Conservation (phyloP, 371 early-diverging fungal genomes). For the Actinomortierella wolfii region DNA sequence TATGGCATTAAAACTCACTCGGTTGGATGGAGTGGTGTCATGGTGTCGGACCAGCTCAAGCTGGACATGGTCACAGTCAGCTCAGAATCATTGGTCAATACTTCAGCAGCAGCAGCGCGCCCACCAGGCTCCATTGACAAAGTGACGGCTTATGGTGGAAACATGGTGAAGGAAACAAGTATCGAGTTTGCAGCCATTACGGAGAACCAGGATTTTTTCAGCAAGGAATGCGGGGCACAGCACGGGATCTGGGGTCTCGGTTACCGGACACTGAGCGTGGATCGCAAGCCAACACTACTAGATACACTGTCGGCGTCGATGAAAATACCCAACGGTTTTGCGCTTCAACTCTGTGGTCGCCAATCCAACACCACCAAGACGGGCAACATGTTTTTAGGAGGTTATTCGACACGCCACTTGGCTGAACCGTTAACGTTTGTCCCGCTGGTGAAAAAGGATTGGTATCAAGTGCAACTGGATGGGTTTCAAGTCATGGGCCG, state of each 20-base stretch:
- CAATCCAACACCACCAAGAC: slow-evolving; percentile 27
- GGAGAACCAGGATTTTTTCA: slow-evolving; percentile 36
- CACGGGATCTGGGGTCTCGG: slow-evolving; percentile 45
- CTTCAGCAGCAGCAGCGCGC: too few species aligned
- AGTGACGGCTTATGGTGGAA: not conserved
- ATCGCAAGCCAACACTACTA: slow-evolving; percentile 32
- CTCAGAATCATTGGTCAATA: too few species aligned
- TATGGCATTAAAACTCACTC: slow-evolving; percentile 43
- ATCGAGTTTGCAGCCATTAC: slow-evolving; percentile 43
- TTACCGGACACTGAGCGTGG: slow-evolving; percentile 27
- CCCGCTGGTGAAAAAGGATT: slow-evolving; percentile 30
- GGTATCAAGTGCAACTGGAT: slow-evolving; percentile 48
- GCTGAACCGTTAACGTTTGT: slow-evolving; percentile 40
- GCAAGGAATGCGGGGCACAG: slow-evolving; percentile 35
- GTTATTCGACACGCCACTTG: slow-evolving; percentile 24
- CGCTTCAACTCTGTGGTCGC: slow-evolving; percentile 35
- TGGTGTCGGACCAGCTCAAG: slow-evolving; percentile 37
- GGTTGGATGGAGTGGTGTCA: slow-evolving; percentile 40
- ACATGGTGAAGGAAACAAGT: slow-evolving; percentile 39
- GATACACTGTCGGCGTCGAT: slow-evolving; percentile 37
- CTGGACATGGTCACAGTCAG: slow-evolving; percentile 33
- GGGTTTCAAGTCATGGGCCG: slow-evolving; percentile 45
- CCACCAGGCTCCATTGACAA: too few species aligned
- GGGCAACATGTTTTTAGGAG: slow-evolving; percentile 43
- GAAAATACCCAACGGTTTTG: slow-evolving; percentile 44